Conservation (phyloP, 768 basidiomycete species). For the Trametopsis cervina region DNA sequence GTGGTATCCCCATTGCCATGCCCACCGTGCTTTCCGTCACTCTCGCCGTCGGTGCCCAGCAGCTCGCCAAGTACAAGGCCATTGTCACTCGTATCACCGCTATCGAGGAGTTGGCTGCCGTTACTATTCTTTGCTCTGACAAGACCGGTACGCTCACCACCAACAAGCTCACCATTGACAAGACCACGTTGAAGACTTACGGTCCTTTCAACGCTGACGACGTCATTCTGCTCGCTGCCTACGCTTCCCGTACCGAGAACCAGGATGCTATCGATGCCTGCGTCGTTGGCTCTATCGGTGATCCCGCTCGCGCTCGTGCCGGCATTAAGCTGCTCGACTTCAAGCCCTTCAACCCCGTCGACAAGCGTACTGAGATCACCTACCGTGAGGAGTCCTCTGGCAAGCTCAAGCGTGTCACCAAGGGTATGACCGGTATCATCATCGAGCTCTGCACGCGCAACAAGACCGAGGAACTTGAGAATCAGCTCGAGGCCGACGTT, state of each 20-base stretch:
- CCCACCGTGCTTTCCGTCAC: slow-evolving; percentile 98
- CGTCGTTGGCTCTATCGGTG: slow-evolving; percentile 74
- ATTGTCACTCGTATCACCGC: slow-evolving; percentile 99
- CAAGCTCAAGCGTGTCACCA: slow-evolving; percentile 96
- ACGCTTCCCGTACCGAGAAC: slow-evolving; percentile 97
- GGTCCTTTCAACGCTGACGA: slow-evolving; percentile 84
- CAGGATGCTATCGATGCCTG: slow-evolving; percentile 95
- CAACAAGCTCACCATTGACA: slow-evolving; percentile 99
- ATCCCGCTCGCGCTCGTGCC: slow-evolving; percentile 66
- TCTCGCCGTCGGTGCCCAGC: slow-evolving; percentile 97
- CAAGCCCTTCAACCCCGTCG: slow-evolving; percentile 99
- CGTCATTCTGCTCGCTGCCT: slow-evolving; percentile 89
- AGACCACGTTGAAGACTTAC: slow-evolving; percentile 85
- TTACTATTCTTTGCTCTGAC: slow-evolving; percentile 98
- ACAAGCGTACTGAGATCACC: slow-evolving; percentile 98
- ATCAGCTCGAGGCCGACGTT: slow-evolving; percentile 87
- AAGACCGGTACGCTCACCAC: slow-evolving; percentile 98
- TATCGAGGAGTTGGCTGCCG: slow-evolving; percentile 96
- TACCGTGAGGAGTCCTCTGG: slow-evolving; percentile 93
- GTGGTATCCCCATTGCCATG: slow-evolving; percentile 99
- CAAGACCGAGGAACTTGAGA: slow-evolving; percentile 92
- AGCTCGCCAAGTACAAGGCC: slow-evolving; percentile 98
- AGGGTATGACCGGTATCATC: slow-evolving; percentile 99
- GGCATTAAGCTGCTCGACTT: slow-evolving; percentile 97
- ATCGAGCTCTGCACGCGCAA: slow-evolving; percentile 96